Conservation (phyloP, 1,139 yeast genomes). For the Suzukiozyma palmioleophila region DNA sequence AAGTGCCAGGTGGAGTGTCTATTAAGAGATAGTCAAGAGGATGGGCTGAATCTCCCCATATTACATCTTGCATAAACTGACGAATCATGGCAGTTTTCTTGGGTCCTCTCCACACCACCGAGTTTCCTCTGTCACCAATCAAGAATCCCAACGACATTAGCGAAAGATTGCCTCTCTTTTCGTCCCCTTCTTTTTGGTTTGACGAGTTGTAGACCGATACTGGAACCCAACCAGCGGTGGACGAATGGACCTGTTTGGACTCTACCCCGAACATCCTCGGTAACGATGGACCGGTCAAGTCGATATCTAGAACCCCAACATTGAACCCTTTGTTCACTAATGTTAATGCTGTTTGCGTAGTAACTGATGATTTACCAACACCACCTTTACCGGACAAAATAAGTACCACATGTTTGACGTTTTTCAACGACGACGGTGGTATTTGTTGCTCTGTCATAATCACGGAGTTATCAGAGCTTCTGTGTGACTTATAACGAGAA, state of each 20-base stretch:
- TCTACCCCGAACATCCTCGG: constrained; percentile 97
- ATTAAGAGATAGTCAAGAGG: constrained; percentile 75
- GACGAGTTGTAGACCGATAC: constrained; percentile 41
- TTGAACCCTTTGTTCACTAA: constrained; percentile 64
- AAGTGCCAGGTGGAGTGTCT: constrained; percentile 98
- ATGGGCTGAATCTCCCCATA: constrained; percentile 65
- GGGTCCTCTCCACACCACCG: constrained; percentile 98
- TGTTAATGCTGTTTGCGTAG: constrained; percentile 85
- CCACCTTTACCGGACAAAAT: constrained; percentile 49
- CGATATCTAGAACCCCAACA: constrained; percentile 93
- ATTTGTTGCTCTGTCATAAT: constrained; percentile 13
- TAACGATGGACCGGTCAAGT: constrained; percentile 92
- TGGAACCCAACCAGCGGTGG: constrained; percentile 88
- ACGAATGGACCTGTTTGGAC: constrained; percentile 71
- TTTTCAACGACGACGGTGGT: constrained; percentile 50
- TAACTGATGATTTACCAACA: constrained; percentile 93
- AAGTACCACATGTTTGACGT: constrained; percentile 62
- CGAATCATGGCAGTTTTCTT: constrained; percentile 97
- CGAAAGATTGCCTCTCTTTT: constrained; percentile 36
- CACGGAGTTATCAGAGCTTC: background rate
- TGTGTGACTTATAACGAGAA: too few relatives aligned
- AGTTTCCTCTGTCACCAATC: constrained; percentile 75
- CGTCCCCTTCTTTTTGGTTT: constrained; percentile 18
- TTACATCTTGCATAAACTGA: constrained; percentile 85
- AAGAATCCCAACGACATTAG: constrained; percentile 92